Conservation (phyloP, 257 asterid species). For the Jacaranda copaia region DNA sequence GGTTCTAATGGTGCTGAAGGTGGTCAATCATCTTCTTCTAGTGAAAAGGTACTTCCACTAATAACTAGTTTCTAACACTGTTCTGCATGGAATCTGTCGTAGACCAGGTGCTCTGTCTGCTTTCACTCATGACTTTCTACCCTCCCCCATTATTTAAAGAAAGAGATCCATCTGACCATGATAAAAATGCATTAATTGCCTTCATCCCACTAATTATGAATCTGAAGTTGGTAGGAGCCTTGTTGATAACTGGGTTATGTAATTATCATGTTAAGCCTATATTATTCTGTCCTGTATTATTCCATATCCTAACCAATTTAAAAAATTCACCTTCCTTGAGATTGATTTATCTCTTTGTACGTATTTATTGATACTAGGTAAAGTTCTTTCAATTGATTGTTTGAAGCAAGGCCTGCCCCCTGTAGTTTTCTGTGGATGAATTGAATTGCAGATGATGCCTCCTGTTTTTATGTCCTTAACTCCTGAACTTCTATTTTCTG, state of each 20-base stretch:
- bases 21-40: conserved; percentile 50
- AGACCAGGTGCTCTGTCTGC: not conserved
- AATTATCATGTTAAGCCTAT: not conserved
- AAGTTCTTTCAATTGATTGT: no score
- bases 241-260: not conserved
- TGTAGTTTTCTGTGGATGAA: not conserved
- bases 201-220: not conserved
- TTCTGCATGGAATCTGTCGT: not conserved
- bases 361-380: not conserved
- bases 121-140: not conserved
- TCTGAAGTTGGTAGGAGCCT: no score
- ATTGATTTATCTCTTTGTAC: not conserved
- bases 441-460: not conserved
- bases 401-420: not conserved
- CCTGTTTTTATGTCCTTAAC: no score
- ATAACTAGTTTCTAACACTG: not conserved
- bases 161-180: conserved; percentile 11
- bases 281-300: not conserved
- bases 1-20: conserved; percentile 50
- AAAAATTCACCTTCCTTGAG: not conserved
- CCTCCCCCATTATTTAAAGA: conserved; percentile 1
- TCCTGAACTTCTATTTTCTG: no score
- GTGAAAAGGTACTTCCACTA: conserved; percentile 52
- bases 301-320: conserved; percentile 3
- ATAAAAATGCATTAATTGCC: not conserved